Percentiles rank a stretch among this genome's conserved stretches.
phyloP scores from a whole-genome alignment of 73 alveolate species.

The Stentor roeselii region DNA sequence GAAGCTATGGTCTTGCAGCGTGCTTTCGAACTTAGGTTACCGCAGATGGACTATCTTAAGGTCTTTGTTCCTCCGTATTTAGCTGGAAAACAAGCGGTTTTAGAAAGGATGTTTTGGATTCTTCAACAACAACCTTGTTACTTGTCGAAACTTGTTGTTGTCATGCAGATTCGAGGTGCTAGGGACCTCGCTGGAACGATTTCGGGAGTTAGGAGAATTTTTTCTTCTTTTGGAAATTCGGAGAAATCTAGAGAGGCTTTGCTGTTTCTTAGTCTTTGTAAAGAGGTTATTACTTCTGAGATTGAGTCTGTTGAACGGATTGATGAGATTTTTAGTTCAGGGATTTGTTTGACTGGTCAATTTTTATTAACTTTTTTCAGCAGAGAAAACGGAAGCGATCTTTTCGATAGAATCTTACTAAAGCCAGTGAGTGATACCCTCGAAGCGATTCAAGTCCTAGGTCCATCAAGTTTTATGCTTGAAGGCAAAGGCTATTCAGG shows the following conservation, averaged over 20 bases:
- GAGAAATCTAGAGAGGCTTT: not conserved
- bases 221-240: not conserved
- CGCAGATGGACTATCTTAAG: slow-evolving; percentile 7
- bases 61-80: not conserved
- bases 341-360: not conserved
- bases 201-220: not conserved
- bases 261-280: slow-evolving; percentile 4
- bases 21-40: not conserved
- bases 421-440: not conserved
- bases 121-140: slow-evolving; percentile 25
- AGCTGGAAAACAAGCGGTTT: not conserved
- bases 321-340: not conserved
- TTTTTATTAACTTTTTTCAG: slow-evolving; percentile 13
- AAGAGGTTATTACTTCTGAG: slow-evolving; percentile 11
- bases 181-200: not conserved
- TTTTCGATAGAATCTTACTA: not conserved
- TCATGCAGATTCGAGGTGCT: not conserved
- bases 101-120: slow-evolving; percentile 9
- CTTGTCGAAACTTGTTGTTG: not conserved
- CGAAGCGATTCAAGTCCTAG: not conserved
- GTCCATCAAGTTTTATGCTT: not conserved
- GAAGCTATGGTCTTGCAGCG: slow-evolving; percentile 10
- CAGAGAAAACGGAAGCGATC: slow-evolving; percentile 14
- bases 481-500: not conserved
- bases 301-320: not conserved